Base-by-base conservation (phyloP, 257 asterid genomes). In the Linderniella brevidens region DNA sequence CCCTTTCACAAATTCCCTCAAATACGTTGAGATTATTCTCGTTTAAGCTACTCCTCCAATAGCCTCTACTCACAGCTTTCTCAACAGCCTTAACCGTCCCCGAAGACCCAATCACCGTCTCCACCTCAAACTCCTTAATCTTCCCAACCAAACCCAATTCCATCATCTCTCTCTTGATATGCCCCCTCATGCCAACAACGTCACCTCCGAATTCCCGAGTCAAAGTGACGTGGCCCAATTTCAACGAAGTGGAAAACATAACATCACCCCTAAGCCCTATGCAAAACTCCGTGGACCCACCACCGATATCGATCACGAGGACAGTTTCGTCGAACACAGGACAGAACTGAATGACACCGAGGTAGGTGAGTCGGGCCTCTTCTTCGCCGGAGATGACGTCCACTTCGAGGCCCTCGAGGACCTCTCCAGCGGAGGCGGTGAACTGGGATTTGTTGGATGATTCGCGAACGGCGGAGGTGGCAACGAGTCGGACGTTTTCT, bases 401-500 rank as follows among this genome's bases (percentile, higher is more conserved):
- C 0, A 77, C 60, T 17, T 62, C 46, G 16, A 68, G 67, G 29
- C 70, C 70, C 20, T 25, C 32, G 32, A 77, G 71, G 50, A 67
- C 51, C 53, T 64, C 69, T 8, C 57, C 51, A 39, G 75, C 50
- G 1, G 58, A 11, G 11, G 41, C 13, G 17, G 66, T 46, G 55
- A 84, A 77, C 29, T 80, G 67, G 48, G 71, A 57, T 45, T 64
- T 67, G 67, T 84, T 77, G 46, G 86, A 65, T 18, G 95, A 80
- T 77, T 84, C 93, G 29, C 95, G 92, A 50, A 84, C 78, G 38
- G 95, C 93, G 17, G 93, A 83, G 51, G 95, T 83, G 42, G 95
- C 93, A 39, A 83, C 93, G 67, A 80, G 56, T 68, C 81, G 86
- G 58, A 64, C 64, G 54, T 64, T 73, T 57, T 82, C 63, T 37